Evolutionary conservation across 2,329 filamentous ascomycete genomes (phyloP), one percentile per base, ranked within the genome.

Genomic region (Trichoderma sp.): DNA sequence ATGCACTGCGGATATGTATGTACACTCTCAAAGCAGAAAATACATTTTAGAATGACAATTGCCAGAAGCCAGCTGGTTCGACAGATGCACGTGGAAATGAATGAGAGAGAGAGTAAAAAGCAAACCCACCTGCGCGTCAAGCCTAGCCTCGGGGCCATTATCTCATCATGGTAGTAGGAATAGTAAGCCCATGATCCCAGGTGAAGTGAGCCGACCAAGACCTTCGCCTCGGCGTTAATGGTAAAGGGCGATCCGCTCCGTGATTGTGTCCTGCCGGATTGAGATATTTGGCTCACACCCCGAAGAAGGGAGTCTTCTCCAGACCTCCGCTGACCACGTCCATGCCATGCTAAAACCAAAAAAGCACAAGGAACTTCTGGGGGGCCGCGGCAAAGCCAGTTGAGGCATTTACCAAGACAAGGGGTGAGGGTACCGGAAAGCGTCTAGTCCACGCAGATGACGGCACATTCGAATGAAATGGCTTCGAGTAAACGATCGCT

Each of bases 401-500:
- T 69, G 66, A 69, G 66, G 66, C 66, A 69, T 69, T 69, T 69
- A 51, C 28, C 36, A 69, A 26, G 34, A 61, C 66, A 47, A 32
- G 66, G 56, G 36, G 32, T 8, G 28, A 26, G 21, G 53, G 14
- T 26, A 32, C 66, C 39, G 34, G 56, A 51, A 51, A 61, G 34
- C 53, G 57, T 36, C 21, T 51, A 47, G 56, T 43, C 36, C 34
- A 36, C 7, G 32, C 21, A 51, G 24, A 69, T 53, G 66, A 69
- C 65, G 53, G 65, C 65, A 34, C 36, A 43, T 60, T 21, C 30
- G 32, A 60, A 18, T 30, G 18, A 47, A 60, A 34, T 30, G 26
- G 21, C 65, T 47, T 51, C 14, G 18, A 47, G 65, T 60, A 70
- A 47, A 71, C 62, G 61, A 72, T 73, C 70, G 72, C 72, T 73